A percentile compares a stretch with the other conserved stretches of the same genome.
Conservation (phyloP, 1,284 basidiomycete genomes). For the Kwoniella shivajii region DNA sequence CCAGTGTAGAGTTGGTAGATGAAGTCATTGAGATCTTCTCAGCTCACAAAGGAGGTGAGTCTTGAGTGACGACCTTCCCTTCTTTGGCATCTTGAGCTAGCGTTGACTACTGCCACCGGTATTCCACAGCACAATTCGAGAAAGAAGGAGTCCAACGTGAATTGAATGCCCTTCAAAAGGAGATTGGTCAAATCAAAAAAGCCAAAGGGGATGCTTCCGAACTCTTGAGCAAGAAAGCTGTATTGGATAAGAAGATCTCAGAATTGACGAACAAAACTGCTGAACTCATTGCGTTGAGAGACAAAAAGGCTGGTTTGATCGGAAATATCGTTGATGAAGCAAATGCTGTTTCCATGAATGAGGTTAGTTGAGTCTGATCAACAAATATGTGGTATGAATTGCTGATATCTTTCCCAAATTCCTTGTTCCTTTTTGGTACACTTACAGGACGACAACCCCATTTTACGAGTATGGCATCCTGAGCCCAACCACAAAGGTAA, state of each 20-base stretch:
- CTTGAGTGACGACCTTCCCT: not conserved
- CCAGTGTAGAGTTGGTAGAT: conserved; percentile 87
- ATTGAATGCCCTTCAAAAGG: conserved; percentile 87
- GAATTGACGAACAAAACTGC: conserved; percentile 71
- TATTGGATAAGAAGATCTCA: conserved; percentile 72
- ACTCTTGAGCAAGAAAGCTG: conserved; percentile 75
- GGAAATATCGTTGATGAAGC: conserved; percentile 91
- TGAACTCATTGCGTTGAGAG: conserved; percentile 71
- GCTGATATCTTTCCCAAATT: not conserved
- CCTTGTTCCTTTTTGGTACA: not conserved
- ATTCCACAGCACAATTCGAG: conserved; percentile 74
- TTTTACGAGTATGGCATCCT: conserved; percentile 83
- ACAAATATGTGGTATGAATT: no score
- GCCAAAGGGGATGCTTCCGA: conserved; percentile 89
- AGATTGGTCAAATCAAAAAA: conserved; percentile 93
- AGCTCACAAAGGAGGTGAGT: conserved; percentile 77
- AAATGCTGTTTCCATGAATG: conserved; percentile 83
- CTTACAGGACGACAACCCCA: conserved; percentile 82
- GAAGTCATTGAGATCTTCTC: conserved; percentile 77
- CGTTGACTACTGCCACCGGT: not conserved
- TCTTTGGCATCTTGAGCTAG: not conserved
- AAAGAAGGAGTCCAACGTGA: conserved; percentile 76
- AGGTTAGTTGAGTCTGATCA: no score
- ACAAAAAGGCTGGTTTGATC: conserved; percentile 71
- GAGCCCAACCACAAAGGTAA: conserved; percentile 65